Conservation (phyloP, 306 rosid species). For the Cicer yamashitae region DNA sequence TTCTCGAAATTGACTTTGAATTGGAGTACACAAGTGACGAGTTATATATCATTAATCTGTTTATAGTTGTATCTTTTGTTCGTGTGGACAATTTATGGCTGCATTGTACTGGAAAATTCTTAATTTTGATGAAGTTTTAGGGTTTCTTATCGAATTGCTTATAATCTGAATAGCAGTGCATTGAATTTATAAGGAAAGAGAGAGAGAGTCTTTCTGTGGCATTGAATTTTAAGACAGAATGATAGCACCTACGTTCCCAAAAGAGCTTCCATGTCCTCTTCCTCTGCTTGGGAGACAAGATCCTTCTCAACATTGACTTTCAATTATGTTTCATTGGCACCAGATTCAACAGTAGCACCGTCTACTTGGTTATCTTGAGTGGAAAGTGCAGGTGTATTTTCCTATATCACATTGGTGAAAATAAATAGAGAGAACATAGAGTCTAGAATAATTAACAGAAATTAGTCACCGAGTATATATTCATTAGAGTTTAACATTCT, state of each 20-base stretch:
- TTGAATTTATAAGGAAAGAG: slow-evolving; percentile 5
- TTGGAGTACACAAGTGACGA: too few relatives aligned
- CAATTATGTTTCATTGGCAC: slow-evolving; percentile 65
- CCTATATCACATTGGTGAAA: slow-evolving; percentile 59
- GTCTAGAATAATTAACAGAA: slow-evolving; percentile 19
- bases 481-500: slow-evolving; percentile 36
- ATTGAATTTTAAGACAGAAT: slow-evolving; percentile 33
- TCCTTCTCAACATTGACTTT: slow-evolving; percentile 93
- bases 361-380: slow-evolving; percentile 52
- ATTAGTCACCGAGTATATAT: slow-evolving; percentile 22
- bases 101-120: too few relatives aligned
- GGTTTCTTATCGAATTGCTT: too few relatives aligned
- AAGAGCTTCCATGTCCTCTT: slow-evolving; percentile 99
- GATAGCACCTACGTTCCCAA: slow-evolving; percentile 76
- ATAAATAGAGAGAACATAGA: slow-evolving; percentile 34
- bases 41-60: too few relatives aligned
- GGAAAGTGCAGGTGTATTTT: slow-evolving; percentile 70
- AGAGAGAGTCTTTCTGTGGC: slow-evolving; percentile 16
- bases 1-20: too few relatives aligned
- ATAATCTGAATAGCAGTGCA: neutral
- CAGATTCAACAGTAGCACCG: slow-evolving; percentile 67
- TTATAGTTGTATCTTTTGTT: too few relatives aligned
- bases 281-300: slow-evolving; percentile 98
- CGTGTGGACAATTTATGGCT: too few relatives aligned
- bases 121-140: too few relatives aligned